Conservation (phyloP, 371 early-diverging fungal genomes). For the Lichtheimia ramosa region DNA sequence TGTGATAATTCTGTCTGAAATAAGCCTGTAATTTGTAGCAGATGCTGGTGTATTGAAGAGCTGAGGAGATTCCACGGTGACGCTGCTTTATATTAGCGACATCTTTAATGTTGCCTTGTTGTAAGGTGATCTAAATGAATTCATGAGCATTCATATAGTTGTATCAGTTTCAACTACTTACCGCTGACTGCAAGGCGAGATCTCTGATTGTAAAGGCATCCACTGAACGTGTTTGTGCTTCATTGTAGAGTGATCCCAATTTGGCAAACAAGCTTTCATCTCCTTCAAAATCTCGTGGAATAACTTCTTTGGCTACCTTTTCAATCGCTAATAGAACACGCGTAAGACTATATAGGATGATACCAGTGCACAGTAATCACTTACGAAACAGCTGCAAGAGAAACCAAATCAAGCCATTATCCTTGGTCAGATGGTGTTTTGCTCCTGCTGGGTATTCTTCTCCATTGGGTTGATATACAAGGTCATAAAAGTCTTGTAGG, state of each 20-base stretch:
- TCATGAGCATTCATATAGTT: neutral
- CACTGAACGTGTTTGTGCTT: constrained; percentile 69
- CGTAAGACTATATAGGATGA: neutral
- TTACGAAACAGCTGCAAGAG: constrained; percentile 72
- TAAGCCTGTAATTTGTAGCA: constrained; percentile 59
- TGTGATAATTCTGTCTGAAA: constrained; percentile 55
- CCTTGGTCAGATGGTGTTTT: constrained; percentile 55
- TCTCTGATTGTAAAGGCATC: constrained; percentile 80
- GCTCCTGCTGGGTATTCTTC: constrained; percentile 41
- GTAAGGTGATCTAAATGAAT: constrained; percentile 53
- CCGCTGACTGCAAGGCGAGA: constrained; percentile 71
- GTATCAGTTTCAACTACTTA: constrained; percentile 16
- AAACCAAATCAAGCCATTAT: constrained; percentile 77
- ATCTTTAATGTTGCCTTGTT: constrained; percentile 67
- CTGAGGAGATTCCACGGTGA: constrained; percentile 68
- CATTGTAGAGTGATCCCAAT: constrained; percentile 71
- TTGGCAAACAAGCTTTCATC: constrained; percentile 74
- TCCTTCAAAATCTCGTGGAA: constrained; percentile 65
- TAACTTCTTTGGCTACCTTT: constrained; percentile 53
- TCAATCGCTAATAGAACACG: constrained; percentile 53
- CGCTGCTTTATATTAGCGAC: constrained; percentile 70
- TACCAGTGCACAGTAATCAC: constrained; percentile 1
- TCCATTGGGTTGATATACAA: constrained; percentile 58
- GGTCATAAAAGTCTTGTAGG: constrained; percentile 60
- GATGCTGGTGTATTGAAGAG: constrained; percentile 62